phyloP scores from a whole-genome alignment of 805 yeast species.

The Candida arabinofermentans region DNA sequence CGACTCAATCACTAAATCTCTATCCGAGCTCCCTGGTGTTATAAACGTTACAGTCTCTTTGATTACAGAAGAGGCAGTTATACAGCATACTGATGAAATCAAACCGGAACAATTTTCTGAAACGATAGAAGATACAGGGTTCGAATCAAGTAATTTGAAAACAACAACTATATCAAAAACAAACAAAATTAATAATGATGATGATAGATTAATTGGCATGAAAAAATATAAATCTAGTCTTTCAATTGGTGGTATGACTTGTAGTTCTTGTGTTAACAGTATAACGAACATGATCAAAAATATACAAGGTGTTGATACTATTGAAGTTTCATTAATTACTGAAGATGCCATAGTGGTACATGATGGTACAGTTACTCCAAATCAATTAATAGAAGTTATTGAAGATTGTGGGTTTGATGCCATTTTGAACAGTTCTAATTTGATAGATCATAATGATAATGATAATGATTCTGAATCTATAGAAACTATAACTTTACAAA shows the following conservation, averaged over 20 bases:
- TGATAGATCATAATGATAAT: not conserved
- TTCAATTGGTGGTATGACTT: slow-evolving; percentile 72
- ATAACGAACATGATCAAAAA: slow-evolving; percentile 50
- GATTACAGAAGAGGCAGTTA: slow-evolving; percentile 67
- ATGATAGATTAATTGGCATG: slow-evolving; percentile 1
- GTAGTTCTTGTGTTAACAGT: slow-evolving; percentile 72
- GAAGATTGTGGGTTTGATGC: slow-evolving; percentile 51
- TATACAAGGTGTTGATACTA: slow-evolving; percentile 48
- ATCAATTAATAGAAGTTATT: slow-evolving; percentile 42
- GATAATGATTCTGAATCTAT: not conserved
- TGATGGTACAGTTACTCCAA: slow-evolving; percentile 27
- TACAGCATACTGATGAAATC: slow-evolving; percentile 41
- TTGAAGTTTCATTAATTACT: slow-evolving; percentile 65
- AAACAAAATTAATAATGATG: slow-evolving; percentile 4
- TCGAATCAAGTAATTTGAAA: slow-evolving; percentile 43
- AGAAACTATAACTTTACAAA: slow-evolving; percentile 29
- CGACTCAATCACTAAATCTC: slow-evolving; percentile 48
- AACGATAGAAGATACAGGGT: slow-evolving; percentile 73
- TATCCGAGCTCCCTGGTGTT: slow-evolving; percentile 19
- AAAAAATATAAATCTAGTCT: slow-evolving; percentile 7
- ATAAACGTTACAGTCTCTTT: slow-evolving; percentile 59
- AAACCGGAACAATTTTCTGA: slow-evolving; percentile 37
- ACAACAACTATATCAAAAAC: slow-evolving; percentile 25
- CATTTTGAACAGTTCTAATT: slow-evolving; percentile 32
- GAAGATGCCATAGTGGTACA: slow-evolving; percentile 63